These are phyloP conservation scores for Capsicum baccatum DNA, from an alignment of 257 asterid genomes.

Conservation along the genomic window DNA sequence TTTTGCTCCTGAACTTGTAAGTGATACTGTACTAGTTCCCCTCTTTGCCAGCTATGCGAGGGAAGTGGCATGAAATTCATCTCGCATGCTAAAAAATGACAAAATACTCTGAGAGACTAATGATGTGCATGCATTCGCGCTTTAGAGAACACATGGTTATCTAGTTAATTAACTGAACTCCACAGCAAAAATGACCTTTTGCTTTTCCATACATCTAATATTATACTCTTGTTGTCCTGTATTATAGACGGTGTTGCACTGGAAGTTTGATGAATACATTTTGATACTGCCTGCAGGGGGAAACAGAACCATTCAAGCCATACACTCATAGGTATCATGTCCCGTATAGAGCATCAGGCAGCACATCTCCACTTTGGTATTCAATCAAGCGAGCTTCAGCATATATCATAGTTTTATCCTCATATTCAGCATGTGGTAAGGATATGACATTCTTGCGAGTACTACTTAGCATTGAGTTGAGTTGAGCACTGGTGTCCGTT, in stretches of 20 bases:
- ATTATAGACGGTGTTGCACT: slow-evolving; percentile 2
- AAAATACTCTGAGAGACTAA: neutral
- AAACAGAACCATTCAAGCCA: slow-evolving; percentile 82
- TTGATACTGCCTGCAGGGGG: slow-evolving; percentile 65
- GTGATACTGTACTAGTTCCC: slow-evolving; percentile 24
- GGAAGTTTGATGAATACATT: neutral
- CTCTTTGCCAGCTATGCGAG: neutral
- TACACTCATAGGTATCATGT: slow-evolving; percentile 64
- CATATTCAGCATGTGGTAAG: slow-evolving; percentile 91
- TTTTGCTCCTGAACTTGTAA: slow-evolving; percentile 78
- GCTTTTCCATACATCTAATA: neutral
- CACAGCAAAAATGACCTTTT: neutral
- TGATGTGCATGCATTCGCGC: neutral
- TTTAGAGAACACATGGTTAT: neutral
- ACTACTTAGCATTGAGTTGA: neutral
- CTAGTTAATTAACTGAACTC: neutral
- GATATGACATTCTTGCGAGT: neutral
- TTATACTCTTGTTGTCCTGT: neutral
- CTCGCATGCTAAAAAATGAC: neutral
- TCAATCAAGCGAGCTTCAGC: slow-evolving; percentile 95
- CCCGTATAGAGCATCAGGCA: slow-evolving; percentile 67
- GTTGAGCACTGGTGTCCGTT: neutral
- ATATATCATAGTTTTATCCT: slow-evolving; percentile 80
- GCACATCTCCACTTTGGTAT: slow-evolving; percentile 83
- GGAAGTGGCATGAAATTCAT: neutral